Base-by-base conservation (phyloP, 2,329 filamentous ascomycete species). In the Aspergillus pseudoterreus region DNA sequence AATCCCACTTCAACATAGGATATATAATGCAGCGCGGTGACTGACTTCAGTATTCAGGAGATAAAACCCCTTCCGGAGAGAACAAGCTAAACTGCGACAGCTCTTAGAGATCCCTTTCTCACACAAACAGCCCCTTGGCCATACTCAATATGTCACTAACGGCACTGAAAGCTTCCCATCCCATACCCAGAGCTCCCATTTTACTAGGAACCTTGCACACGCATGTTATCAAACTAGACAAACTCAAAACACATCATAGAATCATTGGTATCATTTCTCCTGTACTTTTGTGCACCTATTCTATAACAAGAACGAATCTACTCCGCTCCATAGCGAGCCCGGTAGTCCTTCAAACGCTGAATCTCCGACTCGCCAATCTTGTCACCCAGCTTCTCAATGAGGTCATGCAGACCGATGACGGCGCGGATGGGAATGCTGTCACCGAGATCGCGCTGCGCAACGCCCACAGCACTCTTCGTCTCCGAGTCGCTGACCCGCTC, bases 381-480 rank as follows among this genome's bases (percentile, higher is more conserved):
- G 41, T 77, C 77, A 65, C 81, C 82, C 69, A 88, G 76, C 10
- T 85, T 86, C 49, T 80, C 79, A 60, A 92, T 85, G 61, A 97
- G 84, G 71, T 97, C 90, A 64, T 91, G 83, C 58, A 97, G 78
- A 41, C 65, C 61, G 44, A 69, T 52, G 59, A 96, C 94, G 15
- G 90, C 81, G 59, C 92, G 78, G 53, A 96, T 90, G 1, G 91
- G 90, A 54, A 96, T 86, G 48, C 65, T 64, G 14, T 55, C 68
- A 21, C 84, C 83, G 61, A 88, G 90, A 75, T 95, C 88, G 71
- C 86, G 87, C 71, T 85, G 84, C 53, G 96, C 82, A 76, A 92
- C 86, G 17, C 89, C 90, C 71, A 96, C 90, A 14, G 92, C 90
- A 68, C 90, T 96, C 62, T 85, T 82, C 21, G 64, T 32, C 71